These are phyloP conservation scores for Candida jianshihensis DNA, from an alignment of 805 yeast species.

Conservation along the genomic window DNA sequence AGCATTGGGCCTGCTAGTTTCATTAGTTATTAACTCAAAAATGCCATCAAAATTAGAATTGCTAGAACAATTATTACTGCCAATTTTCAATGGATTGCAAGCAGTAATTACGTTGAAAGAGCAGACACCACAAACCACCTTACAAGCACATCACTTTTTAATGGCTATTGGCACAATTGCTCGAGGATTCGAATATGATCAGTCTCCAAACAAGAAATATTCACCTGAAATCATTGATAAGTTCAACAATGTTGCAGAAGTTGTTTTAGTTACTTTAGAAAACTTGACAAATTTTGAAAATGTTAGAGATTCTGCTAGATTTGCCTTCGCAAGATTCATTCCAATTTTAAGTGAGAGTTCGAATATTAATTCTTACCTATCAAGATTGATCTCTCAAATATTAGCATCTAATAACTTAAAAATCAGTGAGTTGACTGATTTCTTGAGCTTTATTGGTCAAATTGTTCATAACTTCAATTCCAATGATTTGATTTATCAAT, in stretches of 20 bases:
- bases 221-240: conserved; percentile 35
- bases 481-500: conserved; percentile 60
- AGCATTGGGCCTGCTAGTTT: conserved; percentile 71
- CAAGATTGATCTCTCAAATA: conserved; percentile 64
- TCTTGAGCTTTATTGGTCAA: conserved; percentile 82
- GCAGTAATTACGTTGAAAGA: conserved; percentile 44
- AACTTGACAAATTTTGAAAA: conserved; percentile 56
- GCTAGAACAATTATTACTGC: conserved; percentile 63
- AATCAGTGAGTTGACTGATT: conserved; percentile 66
- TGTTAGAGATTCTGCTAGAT: conserved; percentile 80
- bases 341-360: conserved; percentile 50
- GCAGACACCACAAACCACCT: conserved; percentile 37
- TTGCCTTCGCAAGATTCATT: conserved; percentile 80
- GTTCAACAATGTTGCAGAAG: conserved; percentile 69
- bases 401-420: conserved; percentile 51
- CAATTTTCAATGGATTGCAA: conserved; percentile 68
- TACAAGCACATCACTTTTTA: conserved; percentile 80
- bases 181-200: conserved; percentile 58
- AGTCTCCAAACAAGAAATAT: conserved; percentile 25
- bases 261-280: conserved; percentile 76
- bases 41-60: conserved; percentile 33
- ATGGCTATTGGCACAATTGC: conserved; percentile 88
- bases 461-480: conserved; percentile 69
- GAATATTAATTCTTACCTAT: conserved; percentile 45
- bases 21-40: conserved; percentile 41